phyloP scores from a whole-genome alignment of 2,329 filamentous ascomycete genomes.

The Fusarium sp. region DNA sequence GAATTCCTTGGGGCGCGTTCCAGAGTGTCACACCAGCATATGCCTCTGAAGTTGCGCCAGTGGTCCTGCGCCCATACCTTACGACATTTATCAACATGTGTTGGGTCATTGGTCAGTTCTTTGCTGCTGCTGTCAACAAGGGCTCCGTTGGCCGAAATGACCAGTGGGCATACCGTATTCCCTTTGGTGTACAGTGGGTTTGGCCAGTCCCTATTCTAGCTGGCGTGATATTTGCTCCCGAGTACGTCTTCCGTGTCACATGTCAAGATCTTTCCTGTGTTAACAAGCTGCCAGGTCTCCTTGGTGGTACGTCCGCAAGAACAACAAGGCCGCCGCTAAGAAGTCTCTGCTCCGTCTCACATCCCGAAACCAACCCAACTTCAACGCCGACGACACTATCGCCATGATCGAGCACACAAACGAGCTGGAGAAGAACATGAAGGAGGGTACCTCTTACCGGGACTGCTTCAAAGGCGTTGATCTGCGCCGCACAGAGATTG shows the following conservation, averaged over 20 bases:
- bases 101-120: slow-evolving; percentile 67
- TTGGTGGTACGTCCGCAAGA: slow-evolving; percentile 63
- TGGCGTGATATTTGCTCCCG: slow-evolving; percentile 59
- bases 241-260: slow-evolving; percentile 45
- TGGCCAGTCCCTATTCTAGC: slow-evolving; percentile 62
- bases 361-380: slow-evolving; percentile 50
- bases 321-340: slow-evolving; percentile 54
- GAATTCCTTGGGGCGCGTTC: slow-evolving; percentile 65
- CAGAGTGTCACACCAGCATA: slow-evolving; percentile 65
- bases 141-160: slow-evolving; percentile 53
- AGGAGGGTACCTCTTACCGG: slow-evolving; percentile 57
- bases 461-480: slow-evolving; percentile 66
- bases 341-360: slow-evolving; percentile 57
- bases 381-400: slow-evolving; percentile 60
- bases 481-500: slow-evolving; percentile 65
- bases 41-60: slow-evolving; percentile 63
- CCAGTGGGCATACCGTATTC: slow-evolving; percentile 62
- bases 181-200: slow-evolving; percentile 65
- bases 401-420: slow-evolving; percentile 68
- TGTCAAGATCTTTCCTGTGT: rapidly evolving
- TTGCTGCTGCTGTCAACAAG: slow-evolving; percentile 60
- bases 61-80: slow-evolving; percentile 62
- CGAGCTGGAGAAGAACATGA: slow-evolving; percentile 58
- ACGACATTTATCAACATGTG: slow-evolving; percentile 69
- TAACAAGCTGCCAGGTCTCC: slow-evolving; percentile 53